Percentiles rank a stretch among this genome's conserved stretches.
phyloP scores from a whole-genome alignment of 805 yeast genomes.

The Lachancea sp. region DNA sequence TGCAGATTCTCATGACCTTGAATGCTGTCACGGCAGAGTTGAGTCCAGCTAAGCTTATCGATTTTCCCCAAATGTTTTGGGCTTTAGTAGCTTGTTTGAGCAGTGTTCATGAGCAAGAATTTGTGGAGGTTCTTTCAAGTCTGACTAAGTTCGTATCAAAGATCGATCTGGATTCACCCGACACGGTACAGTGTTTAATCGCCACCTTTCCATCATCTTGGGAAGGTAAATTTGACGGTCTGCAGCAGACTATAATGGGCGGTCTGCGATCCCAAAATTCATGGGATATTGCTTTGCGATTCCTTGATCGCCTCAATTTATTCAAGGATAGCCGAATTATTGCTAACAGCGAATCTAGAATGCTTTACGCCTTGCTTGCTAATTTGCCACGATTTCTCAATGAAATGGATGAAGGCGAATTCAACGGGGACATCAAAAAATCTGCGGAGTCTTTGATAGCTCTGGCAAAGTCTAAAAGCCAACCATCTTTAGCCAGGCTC shows the following conservation, averaged over 20 bases:
- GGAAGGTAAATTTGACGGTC: conserved; percentile 91
- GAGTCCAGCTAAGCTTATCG: conserved; percentile 68
- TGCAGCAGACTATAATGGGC: conserved; percentile 69
- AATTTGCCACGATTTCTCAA: conserved; percentile 81
- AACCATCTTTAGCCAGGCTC: conserved; percentile 60
- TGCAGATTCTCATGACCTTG: conserved; percentile 94
- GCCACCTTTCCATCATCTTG: conserved; percentile 90
- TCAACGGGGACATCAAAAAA: conserved; percentile 43
- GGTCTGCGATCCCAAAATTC: conserved; percentile 81
- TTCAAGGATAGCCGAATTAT: conserved; percentile 69
- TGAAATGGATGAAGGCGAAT: conserved; percentile 56
- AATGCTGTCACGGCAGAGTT: conserved; percentile 87
- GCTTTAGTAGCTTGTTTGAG: conserved; percentile 84
- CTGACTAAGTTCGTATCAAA: conserved; percentile 77
- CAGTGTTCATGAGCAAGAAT: conserved; percentile 89
- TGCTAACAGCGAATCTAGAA: conserved; percentile 61
- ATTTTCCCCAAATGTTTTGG: conserved; percentile 95
- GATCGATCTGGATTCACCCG: conserved; percentile 79
- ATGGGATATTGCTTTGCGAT: conserved; percentile 66
- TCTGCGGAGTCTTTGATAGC: conserved; percentile 52
- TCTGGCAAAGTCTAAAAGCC: conserved; percentile 53
- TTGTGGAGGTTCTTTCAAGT: conserved; percentile 77
- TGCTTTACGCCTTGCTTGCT: conserved; percentile 65
- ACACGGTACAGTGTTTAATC: conserved; percentile 73
- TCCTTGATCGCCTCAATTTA: conserved; percentile 64